Evolutionary conservation across 225 moss, liverwort and hornwort genomes (phyloP).

Genomic region (Straminergon stramineum): DNA sequence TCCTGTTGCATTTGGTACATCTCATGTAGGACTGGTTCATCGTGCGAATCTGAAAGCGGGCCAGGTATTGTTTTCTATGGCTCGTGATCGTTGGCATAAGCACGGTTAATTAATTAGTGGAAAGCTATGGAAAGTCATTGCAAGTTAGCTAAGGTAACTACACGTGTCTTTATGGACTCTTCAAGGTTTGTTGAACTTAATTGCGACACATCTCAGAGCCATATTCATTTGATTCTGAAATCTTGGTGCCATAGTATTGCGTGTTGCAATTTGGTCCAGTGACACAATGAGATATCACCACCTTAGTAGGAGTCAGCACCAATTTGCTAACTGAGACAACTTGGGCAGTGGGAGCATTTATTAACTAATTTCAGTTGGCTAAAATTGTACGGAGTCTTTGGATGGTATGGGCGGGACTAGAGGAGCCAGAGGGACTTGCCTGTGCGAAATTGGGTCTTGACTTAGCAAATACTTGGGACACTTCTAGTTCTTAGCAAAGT

Average conservation of each 20-base stretch:
- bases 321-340: background rate
- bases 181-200: background rate
- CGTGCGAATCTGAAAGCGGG: conserved; percentile 75
- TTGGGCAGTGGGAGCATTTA: background rate
- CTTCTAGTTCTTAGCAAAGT: background rate
- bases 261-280: background rate
- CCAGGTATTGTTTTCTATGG: conserved; percentile 43
- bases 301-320: background rate
- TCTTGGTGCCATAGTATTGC: background rate
- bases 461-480: background rate
- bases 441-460: background rate
- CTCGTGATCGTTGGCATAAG: background rate
- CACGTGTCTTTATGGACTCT: background rate
- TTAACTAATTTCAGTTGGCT: background rate
- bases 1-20: conserved; percentile 76
- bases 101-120: background rate
- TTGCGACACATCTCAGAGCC: background rate
- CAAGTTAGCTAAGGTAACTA: background rate
- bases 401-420: background rate
- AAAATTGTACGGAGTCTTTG: background rate
- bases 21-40: conserved; percentile 69
- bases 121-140: background rate
- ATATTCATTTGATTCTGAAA: background rate
- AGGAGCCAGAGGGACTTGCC: background rate
- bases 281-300: no score